Evolutionary conservation across 1,139 yeast genomes (phyloP), one percentile per base, ranked within the genome.

Genomic region (Kodamaea suecica): DNA sequence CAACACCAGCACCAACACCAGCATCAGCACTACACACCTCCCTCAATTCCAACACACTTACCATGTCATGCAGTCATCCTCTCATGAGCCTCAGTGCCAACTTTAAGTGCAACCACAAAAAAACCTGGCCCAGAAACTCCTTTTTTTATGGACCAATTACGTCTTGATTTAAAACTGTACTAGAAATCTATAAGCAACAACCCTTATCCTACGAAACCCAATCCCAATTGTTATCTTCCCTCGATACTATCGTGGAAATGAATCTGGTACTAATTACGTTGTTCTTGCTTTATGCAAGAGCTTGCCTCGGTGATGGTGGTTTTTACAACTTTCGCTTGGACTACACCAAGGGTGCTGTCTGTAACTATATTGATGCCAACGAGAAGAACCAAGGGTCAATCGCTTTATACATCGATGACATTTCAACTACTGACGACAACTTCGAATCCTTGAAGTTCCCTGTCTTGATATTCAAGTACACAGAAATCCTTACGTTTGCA

Each of bases 381-480:
- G 36, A 33, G 3, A 9, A 29, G 10, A 31, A 17, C 4, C 23
- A 27, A 2, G 44, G 41, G 6, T 16, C 35, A 3, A 24, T 43
- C 10, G 24, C 34, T 9, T 23, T 42, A 11, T 29, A 21, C 16
- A 29, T 39, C 6, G 26, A 34, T 4, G 15, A 23, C 13, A 20
- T 35, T 6, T 13, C 15, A 13, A 34, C 31, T 12, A 26, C 30
- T 10, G 36, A 35, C 19, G 32, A 21, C n/a, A 14, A 32, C 10
- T 9, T 36, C 14, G 31, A 31, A n/a, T 30, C 34, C n/a, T 31
- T 40, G 14, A 47, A 45, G 36, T 40, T 52, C 29, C 66, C 63
- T n/a, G 43, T 46, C 1, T 43, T 57, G 26, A 49, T 62, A 11
- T 53, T 61, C 37, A 55, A 49, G 33, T 53, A 59, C 36, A 36